phyloP scores from a whole-genome alignment of 352 stramenopile genomes.

The Globisporangium canariense region DNA sequence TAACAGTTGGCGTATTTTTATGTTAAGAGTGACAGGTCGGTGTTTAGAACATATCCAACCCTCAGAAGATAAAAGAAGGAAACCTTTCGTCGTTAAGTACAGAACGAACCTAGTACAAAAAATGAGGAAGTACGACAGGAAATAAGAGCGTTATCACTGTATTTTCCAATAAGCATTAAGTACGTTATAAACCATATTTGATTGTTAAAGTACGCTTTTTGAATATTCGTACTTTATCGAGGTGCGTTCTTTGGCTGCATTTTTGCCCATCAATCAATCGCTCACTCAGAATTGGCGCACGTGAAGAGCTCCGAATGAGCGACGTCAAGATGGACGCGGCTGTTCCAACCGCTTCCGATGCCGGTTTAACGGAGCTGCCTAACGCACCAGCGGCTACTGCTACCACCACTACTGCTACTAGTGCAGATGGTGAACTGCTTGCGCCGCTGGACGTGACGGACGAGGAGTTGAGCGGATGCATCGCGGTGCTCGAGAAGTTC shows the following conservation, averaged over 20 bases:
- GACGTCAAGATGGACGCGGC: constrained; percentile 10
- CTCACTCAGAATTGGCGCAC: not conserved
- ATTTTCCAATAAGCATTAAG: not conserved
- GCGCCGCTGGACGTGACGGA: constrained; percentile 34
- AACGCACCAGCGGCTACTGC: not conserved
- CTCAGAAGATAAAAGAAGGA: no score
- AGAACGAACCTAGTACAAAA: no score
- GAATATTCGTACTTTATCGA: not conserved
- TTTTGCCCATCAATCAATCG: constrained; percentile 5
- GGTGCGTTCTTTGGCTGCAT: not conserved
- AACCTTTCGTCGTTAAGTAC: no score
- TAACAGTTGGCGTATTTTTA: no score
- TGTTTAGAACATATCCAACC: no score
- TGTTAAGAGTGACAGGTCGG: no score
- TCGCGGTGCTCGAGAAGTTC: constrained; percentile 54
- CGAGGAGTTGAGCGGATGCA: constrained; percentile 49
- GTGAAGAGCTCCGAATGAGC: constrained; percentile 2
- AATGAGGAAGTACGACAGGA: no score
- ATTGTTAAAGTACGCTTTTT: not conserved
- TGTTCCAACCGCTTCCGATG: not conserved
- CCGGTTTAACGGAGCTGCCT: not conserved
- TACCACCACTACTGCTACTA: not conserved
- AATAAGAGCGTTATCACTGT: no score
- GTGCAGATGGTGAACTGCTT: not conserved
- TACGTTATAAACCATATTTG: not conserved